Evolutionary conservation across 306 rosid genomes (phyloP).

Genomic region (Crotalaria pallida): DNA sequence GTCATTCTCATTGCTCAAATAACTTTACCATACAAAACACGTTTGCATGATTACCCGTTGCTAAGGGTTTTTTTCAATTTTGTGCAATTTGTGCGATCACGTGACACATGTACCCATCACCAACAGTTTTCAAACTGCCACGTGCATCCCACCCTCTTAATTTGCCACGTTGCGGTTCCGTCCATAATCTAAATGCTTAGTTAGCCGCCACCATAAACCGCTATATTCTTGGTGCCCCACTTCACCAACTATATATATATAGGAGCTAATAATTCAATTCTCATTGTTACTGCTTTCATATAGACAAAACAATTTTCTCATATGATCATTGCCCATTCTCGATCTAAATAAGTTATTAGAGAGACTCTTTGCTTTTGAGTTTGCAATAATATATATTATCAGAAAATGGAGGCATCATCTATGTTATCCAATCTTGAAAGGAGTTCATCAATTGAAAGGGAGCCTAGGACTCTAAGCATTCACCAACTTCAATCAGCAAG

Average conservation of each 20-base stretch:
- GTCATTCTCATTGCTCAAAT: neutral
- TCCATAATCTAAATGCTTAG: neutral
- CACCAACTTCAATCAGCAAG: slow-evolving; percentile 60
- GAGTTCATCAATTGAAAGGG: slow-evolving; percentile 70
- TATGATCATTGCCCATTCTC: neutral
- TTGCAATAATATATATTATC: neutral
- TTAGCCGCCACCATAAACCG: neutral
- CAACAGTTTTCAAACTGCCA: neutral
- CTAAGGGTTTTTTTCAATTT: neutral
- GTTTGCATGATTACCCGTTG: too few species aligned
- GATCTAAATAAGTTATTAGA: neutral
- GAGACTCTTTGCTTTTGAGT: neutral
- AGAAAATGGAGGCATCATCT: slow-evolving; percentile 18
- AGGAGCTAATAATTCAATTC: neutral
- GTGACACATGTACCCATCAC: slow-evolving; percentile 19
- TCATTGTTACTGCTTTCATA: neutral
- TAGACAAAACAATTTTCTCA: neutral
- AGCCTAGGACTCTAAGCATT: slow-evolving; percentile 62
- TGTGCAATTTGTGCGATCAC: neutral
- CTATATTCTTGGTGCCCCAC: neutral
- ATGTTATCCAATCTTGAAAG: slow-evolving; percentile 33
- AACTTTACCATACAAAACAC: slow-evolving; percentile 8
- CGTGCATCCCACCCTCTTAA: neutral
- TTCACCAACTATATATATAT: neutral
- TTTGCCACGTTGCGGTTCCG: slow-evolving; percentile 30